These are phyloP conservation scores for Pueraria montana DNA, from an alignment of 306 rosid genomes.

Conservation along the genomic window DNA sequence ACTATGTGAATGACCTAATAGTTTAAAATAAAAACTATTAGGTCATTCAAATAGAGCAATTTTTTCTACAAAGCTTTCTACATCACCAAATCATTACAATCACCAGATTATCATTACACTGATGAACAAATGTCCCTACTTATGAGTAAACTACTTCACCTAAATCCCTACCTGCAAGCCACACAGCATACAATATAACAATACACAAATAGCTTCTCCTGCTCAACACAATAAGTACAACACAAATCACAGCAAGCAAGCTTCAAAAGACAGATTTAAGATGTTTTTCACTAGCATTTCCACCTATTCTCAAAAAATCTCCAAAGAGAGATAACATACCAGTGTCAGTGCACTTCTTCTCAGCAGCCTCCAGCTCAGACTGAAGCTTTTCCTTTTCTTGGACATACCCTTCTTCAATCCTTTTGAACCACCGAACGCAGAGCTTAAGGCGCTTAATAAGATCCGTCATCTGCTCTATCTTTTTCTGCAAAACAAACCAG, in stretches of 20 bases:
- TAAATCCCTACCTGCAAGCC: background rate
- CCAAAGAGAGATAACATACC: conserved; percentile 50
- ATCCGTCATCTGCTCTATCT: conserved; percentile 61
- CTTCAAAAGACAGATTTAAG: too few relatives aligned
- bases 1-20: background rate
- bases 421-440: conserved; percentile 74
- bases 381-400: conserved; percentile 71
- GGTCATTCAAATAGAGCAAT: background rate
- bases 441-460: conserved; percentile 68
- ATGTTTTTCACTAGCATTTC: too few relatives aligned
- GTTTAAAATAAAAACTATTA: background rate
- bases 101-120: background rate
- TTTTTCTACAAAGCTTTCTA: background rate
- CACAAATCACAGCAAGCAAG: background rate
- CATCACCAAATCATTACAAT: background rate
- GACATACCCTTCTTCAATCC: conserved; percentile 59
- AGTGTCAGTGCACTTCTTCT: conserved; percentile 71
- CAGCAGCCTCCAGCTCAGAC: conserved; percentile 64
- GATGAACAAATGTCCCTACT: background rate
- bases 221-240: background rate
- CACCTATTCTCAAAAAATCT: background rate
- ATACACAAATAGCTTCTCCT: background rate
- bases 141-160: background rate
- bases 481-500: conserved; percentile 59
- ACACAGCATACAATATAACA: background rate